Evolutionary conservation across 116 monocot genomes (phyloP), one percentile per base, ranked within the genome.

Genomic region (Posidonia oceanica): DNA sequence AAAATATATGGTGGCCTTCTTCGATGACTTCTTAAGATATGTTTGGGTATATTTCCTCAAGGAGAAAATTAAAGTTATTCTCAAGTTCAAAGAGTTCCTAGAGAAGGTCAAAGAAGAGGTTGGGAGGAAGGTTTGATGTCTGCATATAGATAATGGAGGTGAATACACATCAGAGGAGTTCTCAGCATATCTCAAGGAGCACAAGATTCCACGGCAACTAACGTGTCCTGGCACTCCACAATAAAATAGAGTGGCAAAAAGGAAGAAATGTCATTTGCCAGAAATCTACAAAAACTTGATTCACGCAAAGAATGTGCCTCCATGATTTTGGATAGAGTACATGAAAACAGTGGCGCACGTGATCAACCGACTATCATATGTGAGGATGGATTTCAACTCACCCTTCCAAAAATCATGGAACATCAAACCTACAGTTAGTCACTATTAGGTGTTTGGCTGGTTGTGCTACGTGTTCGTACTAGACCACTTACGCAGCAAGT

Each of bases 111-210:
- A 67, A 52, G 0, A 1, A 20, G 23, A 18, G 4, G 36, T 63
- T 40, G 4, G 7, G 21, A 52, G 20, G 16, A 77, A 44, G 63
- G 56, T 72, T 37, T 1, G 39, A 5, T 74, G 21, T 42, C 14
- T 69, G 2, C 29, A 56, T 3, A 75, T 1, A 6, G 18, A 59
- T 44, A 75, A 71, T 39, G 59, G 8, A 5, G 54, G 67, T 57
- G 76, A 80, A 39, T 75, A 69, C 66, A 66, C 36, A 5, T 80
- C 39, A 15, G 3, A 55, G 1, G 37, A 74, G 23, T 80, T 80
- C 22, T 58, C 29, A 4, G 17, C 8, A 20, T 74, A 74, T 70
- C 56, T 79, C 0, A 54, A 57, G 29, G 70, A 69, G 7, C 41
- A 48, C 3, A 7, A 61, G 36, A 79, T 74, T 5, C 3, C 17